These are phyloP conservation scores for Talaromyces adpressus DNA, from an alignment of 495 filamentous ascomycete genomes.

Conservation along the genomic window DNA sequence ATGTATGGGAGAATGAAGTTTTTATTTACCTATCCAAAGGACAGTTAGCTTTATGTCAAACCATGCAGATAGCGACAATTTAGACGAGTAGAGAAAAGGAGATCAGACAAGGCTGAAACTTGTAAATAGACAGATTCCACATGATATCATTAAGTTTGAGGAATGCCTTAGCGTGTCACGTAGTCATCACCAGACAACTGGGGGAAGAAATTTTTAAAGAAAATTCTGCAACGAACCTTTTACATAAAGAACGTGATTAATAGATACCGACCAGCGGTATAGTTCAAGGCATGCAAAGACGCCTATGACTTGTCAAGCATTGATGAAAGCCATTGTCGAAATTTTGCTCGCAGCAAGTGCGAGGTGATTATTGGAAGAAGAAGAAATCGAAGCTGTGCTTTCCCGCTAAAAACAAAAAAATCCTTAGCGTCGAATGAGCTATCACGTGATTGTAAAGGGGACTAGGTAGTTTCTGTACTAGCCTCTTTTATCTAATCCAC, in stretches of 20 bases:
- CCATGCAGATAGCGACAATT: not conserved
- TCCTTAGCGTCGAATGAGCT: conserved; percentile 2
- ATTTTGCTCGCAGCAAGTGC: conserved; percentile 4
- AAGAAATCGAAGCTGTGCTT: conserved; percentile 15
- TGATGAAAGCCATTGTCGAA: not conserved
- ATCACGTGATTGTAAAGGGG: not conserved
- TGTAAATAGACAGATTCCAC: conserved; percentile 72
- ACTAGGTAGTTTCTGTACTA: not conserved
- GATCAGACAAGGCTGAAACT: conserved; percentile 99
- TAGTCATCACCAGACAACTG: conserved; percentile 67
- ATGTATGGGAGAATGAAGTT: conserved; percentile 13
- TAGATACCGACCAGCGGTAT: not conserved
- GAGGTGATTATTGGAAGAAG: conserved; percentile 9
- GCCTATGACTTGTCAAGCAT: not conserved
- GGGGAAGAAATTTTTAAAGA: conserved; percentile 22
- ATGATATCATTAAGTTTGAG: conserved; percentile 85
- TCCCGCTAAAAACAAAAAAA: conserved; percentile 7
- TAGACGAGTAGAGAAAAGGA: conserved; percentile 1
- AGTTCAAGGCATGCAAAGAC: not conserved
- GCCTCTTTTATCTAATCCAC: not conserved
- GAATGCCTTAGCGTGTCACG: conserved; percentile 91
- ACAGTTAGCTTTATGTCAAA: conserved; percentile 34
- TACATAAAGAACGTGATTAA: not conserved
- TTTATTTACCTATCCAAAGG: conserved; percentile 46
- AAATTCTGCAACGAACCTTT: conserved; percentile 26